phyloP scores from a whole-genome alignment of 192 early-diverging fungal species.

The Piromyces sp. region DNA sequence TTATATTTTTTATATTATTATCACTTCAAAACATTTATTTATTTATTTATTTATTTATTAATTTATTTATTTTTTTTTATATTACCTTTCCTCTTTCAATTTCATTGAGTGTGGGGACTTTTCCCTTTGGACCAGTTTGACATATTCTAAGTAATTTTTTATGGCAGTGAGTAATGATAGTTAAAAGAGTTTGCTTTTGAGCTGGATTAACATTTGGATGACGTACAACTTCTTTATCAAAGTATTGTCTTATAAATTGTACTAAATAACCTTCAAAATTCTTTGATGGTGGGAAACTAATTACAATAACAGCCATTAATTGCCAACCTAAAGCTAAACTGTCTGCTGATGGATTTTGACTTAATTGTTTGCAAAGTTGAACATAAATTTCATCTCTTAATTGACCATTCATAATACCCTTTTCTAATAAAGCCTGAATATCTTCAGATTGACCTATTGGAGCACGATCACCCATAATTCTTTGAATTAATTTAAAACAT shows the following conservation, averaged over 20 bases:
- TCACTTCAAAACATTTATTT: too few relatives aligned
- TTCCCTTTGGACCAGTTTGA: constrained; percentile 58
- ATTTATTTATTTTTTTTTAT: too few relatives aligned
- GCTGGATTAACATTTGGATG: not conserved
- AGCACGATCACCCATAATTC: constrained; percentile 57
- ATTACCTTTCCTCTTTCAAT: constrained; percentile 33
- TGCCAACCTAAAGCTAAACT: constrained; percentile 71
- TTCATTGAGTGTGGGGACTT: constrained; percentile 47
- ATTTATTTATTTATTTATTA: too few relatives aligned
- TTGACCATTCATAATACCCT: constrained; percentile 51
- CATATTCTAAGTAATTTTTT: constrained; percentile 51
- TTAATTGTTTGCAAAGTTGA: constrained; percentile 79
- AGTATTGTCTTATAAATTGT: constrained; percentile 51
- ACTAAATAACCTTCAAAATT: constrained; percentile 70
- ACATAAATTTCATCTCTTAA: constrained; percentile 89
- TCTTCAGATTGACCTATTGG: constrained; percentile 23
- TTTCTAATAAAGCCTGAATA: constrained; percentile 58
- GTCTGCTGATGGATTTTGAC: constrained; percentile 49
- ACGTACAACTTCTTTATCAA: constrained; percentile 6
- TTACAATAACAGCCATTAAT: constrained; percentile 59
- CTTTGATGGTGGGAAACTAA: constrained; percentile 81
- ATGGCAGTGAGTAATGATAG: constrained; percentile 14
- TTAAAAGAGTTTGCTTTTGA: constrained; percentile 4
- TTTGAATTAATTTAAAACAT: constrained; percentile 70
- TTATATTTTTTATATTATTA: too few relatives aligned